Evolutionary conservation across 208 protist species (phyloP).

Genomic region (Jaenimonas drosophilae): DNA sequence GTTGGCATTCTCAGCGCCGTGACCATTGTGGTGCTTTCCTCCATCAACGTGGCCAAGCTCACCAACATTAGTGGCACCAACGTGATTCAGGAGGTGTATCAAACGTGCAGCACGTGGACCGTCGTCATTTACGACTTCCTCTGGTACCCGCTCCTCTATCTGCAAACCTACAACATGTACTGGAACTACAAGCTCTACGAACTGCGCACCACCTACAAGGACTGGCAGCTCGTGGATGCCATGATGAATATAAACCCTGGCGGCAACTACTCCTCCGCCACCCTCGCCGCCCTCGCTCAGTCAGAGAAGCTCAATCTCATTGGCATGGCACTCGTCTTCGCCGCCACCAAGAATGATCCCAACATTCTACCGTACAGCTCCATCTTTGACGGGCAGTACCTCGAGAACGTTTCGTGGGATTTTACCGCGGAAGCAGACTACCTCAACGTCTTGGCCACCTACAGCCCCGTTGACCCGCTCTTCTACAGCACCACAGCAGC

Average conservation of each 20-base stretch:
- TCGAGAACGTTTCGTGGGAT: slow-evolving; percentile 11
- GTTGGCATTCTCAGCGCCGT: background rate
- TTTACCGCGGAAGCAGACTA: slow-evolving; percentile 9
- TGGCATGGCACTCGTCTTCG: slow-evolving; percentile 3
- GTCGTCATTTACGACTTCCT: slow-evolving; percentile 1
- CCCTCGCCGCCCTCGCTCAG: background rate
- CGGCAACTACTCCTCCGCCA: background rate
- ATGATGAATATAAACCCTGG: background rate
- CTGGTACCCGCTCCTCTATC: slow-evolving; percentile 9
- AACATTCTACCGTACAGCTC: background rate
- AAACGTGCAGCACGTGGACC: slow-evolving; percentile 4
- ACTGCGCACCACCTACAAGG: background rate
- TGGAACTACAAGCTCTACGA: slow-evolving; percentile 5
- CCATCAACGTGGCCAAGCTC: background rate
- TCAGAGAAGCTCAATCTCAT: slow-evolving; percentile 3
- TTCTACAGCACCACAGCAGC: slow-evolving; percentile 10
- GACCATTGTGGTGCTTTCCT: background rate
- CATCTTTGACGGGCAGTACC: slow-evolving; percentile 2
- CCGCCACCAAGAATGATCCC: slow-evolving; percentile 4
- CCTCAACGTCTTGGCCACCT: slow-evolving; percentile 1
- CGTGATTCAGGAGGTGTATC: background rate
- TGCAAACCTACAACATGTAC: slow-evolving; percentile 3
- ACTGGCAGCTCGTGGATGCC: background rate
- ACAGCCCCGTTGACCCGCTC: slow-evolving; percentile 1
- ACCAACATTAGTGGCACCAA: background rate